These are phyloP conservation scores for Antitrichia curtipendula DNA, from an alignment of 225 moss, liverwort and hornwort species.

Conservation along the genomic window DNA sequence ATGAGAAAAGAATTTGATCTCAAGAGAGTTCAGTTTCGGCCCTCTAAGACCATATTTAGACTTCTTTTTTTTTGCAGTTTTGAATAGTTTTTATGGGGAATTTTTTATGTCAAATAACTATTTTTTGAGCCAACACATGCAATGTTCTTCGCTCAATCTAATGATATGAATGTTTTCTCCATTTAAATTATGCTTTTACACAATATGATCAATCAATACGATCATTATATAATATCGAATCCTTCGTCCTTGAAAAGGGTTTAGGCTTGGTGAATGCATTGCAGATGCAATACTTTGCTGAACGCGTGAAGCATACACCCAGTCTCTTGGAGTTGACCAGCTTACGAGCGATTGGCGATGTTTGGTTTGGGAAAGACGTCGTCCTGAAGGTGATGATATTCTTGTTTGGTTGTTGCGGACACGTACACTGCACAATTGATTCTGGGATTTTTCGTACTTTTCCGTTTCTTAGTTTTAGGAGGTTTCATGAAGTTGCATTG, in stretches of 20 bases:
- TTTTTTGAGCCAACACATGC: neutral
- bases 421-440: neutral
- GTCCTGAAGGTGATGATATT: slow-evolving; percentile 21
- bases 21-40: neutral
- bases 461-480: neutral
- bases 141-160: neutral
- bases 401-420: neutral
- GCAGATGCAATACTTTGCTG: slow-evolving; percentile 39
- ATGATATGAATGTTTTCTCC: neutral
- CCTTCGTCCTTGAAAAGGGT: no score
- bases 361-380: slow-evolving; percentile 56
- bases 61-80: neutral
- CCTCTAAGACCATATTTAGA: neutral
- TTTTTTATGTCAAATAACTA: no score
- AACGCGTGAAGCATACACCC: slow-evolving; percentile 26
- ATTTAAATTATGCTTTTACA: neutral
- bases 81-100: neutral
- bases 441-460: neutral
- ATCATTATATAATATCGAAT: neutral
- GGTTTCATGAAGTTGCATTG: neutral
- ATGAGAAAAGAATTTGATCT: neutral
- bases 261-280: neutral
- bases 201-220: neutral
- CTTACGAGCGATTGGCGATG: slow-evolving; percentile 40
- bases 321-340: slow-evolving; percentile 28